A percentile compares a stretch with the other conserved stretches of the same genome.
phyloP scores from a whole-genome alignment of 805 yeast species.

The Lachancea quebecensis region DNA sequence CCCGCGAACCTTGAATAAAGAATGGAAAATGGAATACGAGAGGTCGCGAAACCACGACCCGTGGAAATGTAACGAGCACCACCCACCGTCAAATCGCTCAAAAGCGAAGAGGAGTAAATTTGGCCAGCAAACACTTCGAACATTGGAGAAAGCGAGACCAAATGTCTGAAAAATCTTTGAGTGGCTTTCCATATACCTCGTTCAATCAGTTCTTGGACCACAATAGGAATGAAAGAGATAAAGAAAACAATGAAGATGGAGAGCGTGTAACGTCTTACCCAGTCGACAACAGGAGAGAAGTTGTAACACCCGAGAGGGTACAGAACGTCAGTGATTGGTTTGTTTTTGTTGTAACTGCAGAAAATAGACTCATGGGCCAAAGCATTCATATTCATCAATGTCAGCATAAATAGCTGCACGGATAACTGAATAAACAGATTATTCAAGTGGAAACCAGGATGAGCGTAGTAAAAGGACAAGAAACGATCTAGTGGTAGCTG shows the following conservation, averaged over 20 bases:
- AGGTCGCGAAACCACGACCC: constrained; percentile 89
- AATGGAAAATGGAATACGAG: constrained; percentile 63
- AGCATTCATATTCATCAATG: constrained; percentile 73
- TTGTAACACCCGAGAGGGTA: constrained; percentile 81
- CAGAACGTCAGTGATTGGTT: constrained; percentile 67
- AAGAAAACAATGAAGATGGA: constrained; percentile 91
- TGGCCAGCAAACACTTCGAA: constrained; percentile 96
- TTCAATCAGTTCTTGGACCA: constrained; percentile 82
- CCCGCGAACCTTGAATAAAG: constrained; percentile 72
- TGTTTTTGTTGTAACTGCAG: constrained; percentile 59
- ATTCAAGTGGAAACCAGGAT: constrained; percentile 92
- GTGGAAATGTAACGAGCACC: constrained; percentile 90
- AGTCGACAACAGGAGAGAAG: constrained; percentile 74
- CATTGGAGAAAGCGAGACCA: constrained; percentile 76
- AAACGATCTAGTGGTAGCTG: constrained; percentile 84
- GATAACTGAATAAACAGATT: constrained; percentile 83
- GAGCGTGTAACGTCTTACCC: constrained; percentile 84
- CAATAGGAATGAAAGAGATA: constrained; percentile 81
- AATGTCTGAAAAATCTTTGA: constrained; percentile 64
- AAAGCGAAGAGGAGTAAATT: constrained; percentile 73
- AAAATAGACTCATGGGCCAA: constrained; percentile 62
- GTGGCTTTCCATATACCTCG: constrained; percentile 74
- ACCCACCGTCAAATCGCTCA: constrained; percentile 75
- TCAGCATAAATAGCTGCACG: constrained; percentile 78
- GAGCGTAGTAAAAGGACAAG: constrained; percentile 90